Conservation (phyloP, 805 yeast genomes). For the Komagataella populi region DNA sequence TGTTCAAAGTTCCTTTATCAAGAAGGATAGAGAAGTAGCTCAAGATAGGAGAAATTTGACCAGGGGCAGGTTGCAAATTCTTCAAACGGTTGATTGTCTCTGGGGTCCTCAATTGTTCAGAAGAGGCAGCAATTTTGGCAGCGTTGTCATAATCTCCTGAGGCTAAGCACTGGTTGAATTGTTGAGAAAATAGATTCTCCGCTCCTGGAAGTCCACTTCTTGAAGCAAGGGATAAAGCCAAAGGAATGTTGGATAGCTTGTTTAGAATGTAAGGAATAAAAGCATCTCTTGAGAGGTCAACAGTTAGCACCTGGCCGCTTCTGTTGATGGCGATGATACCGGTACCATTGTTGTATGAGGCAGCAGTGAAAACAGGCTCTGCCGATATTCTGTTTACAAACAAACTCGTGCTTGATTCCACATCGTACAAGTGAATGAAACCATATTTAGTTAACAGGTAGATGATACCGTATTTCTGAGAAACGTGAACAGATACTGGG, state of each 20-base stretch:
- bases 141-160: slow-evolving; percentile 86
- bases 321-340: slow-evolving; percentile 93
- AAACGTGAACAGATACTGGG: slow-evolving; percentile 85
- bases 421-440: slow-evolving; percentile 88
- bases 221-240: slow-evolving; percentile 81
- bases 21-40: slow-evolving; percentile 84
- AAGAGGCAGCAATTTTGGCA: slow-evolving; percentile 93
- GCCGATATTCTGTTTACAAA: slow-evolving; percentile 95
- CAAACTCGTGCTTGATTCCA: slow-evolving; percentile 83
- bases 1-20: slow-evolving; percentile 86
- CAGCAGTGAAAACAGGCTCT: slow-evolving; percentile 87
- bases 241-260: slow-evolving; percentile 71
- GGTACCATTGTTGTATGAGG: slow-evolving; percentile 51
- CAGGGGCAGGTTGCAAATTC: slow-evolving; percentile 82
- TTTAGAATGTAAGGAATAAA: slow-evolving; percentile 82
- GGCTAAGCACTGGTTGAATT: slow-evolving; percentile 72
- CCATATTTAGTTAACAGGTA: slow-evolving; percentile 92
- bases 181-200: slow-evolving; percentile 80
- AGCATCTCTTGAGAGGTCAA: slow-evolving; percentile 73
- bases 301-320: slow-evolving; percentile 89
- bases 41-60: slow-evolving; percentile 86
- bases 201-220: slow-evolving; percentile 98
- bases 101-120: slow-evolving; percentile 85
- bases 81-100: slow-evolving; percentile 90
- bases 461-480: slow-evolving; percentile 74